A percentile compares a stretch with the other conserved stretches of the same genome.
phyloP scores from a whole-genome alignment of 768 basidiomycete genomes.

The Boletellus sp. region DNA sequence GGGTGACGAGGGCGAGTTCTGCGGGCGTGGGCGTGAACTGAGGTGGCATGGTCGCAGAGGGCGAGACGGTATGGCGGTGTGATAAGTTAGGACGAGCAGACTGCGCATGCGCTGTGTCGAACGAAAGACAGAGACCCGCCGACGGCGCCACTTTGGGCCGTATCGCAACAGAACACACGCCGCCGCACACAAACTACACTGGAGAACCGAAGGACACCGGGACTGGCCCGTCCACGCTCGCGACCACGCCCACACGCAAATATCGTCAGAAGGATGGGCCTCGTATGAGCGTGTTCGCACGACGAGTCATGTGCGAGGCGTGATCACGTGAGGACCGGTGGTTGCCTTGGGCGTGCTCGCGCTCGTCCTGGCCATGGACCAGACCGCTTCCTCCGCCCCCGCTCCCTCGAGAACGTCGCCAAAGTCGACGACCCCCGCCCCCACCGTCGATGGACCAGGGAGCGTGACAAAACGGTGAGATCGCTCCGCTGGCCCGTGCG shows the following conservation, averaged over 20 bases:
- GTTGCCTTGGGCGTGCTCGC: conserved; percentile 10
- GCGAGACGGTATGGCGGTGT: background rate
- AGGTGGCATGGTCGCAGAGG: conserved; percentile 33
- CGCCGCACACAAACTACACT: no score
- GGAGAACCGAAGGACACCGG: no score
- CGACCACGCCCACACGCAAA: no score
- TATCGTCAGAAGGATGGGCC: no score
- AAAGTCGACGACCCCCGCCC: conserved; percentile 54
- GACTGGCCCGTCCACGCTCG: no score
- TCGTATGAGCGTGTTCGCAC: no score
- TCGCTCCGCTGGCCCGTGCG: background rate
- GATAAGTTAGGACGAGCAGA: conserved; percentile 2
- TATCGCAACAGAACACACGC: no score
- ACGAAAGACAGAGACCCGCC: background rate
- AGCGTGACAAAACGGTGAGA: conserved; percentile 80
- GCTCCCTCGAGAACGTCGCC: conserved; percentile 53
- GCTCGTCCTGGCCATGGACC: conserved; percentile 50
- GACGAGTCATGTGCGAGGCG: background rate
- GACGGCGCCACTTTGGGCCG: background rate
- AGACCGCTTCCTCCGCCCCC: conserved; percentile 60
- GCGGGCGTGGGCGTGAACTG: conserved; percentile 44
- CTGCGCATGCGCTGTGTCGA: conserved; percentile 13
- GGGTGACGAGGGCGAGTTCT: conserved; percentile 59
- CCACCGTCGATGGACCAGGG: conserved; percentile 57
- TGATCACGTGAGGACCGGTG: conserved; percentile 28